Percentiles rank a stretch among this genome's conserved stretches.
Evolutionary conservation across 2,329 filamentous ascomycete genomes (phyloP).

Genomic region (Stenocarpella maydis): DNA sequence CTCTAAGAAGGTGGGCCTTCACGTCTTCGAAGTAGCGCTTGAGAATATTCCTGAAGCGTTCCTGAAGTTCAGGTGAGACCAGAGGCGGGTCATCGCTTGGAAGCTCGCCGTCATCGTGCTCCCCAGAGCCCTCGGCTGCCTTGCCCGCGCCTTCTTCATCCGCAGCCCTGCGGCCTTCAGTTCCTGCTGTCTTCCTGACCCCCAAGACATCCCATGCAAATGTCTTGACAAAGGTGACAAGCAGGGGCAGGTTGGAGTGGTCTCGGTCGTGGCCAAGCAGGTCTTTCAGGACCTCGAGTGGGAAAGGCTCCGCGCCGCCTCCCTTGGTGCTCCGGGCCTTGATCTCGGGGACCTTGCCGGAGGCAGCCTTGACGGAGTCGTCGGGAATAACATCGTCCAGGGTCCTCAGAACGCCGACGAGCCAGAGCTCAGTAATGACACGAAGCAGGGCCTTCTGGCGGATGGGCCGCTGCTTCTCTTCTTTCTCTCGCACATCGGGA

Average conservation of each 20-base stretch:
- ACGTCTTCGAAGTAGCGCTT: slow-evolving; percentile 92
- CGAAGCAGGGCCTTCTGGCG: slow-evolving; percentile 87
- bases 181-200: slow-evolving; percentile 63
- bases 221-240: slow-evolving; percentile 94
- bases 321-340: slow-evolving; percentile 69
- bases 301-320: slow-evolving; percentile 86
- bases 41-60: slow-evolving; percentile 86
- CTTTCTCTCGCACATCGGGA: slow-evolving; percentile 86
- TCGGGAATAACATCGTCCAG: slow-evolving; percentile 74
- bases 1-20: slow-evolving; percentile 85
- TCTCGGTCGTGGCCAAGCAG: slow-evolving; percentile 93
- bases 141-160: slow-evolving; percentile 80
- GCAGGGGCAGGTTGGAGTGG: slow-evolving; percentile 86
- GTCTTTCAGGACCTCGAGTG: slow-evolving; percentile 96
- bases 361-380: slow-evolving; percentile 67
- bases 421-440: slow-evolving; percentile 95
- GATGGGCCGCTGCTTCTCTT: slow-evolving; percentile 91
- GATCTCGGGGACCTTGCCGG: slow-evolving; percentile 68
- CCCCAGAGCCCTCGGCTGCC: slow-evolving; percentile 49
- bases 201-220: slow-evolving; percentile 97
- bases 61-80: slow-evolving; percentile 77
- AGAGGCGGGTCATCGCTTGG: slow-evolving; percentile 74
- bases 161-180: slow-evolving; percentile 83
- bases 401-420: slow-evolving; percentile 86
- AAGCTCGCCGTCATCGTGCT: slow-evolving; percentile 56